Percentiles rank a stretch among this genome's conserved stretches.
phyloP scores from a whole-genome alignment of 306 rosid genomes.

The Elaeagnus macrophylla region DNA sequence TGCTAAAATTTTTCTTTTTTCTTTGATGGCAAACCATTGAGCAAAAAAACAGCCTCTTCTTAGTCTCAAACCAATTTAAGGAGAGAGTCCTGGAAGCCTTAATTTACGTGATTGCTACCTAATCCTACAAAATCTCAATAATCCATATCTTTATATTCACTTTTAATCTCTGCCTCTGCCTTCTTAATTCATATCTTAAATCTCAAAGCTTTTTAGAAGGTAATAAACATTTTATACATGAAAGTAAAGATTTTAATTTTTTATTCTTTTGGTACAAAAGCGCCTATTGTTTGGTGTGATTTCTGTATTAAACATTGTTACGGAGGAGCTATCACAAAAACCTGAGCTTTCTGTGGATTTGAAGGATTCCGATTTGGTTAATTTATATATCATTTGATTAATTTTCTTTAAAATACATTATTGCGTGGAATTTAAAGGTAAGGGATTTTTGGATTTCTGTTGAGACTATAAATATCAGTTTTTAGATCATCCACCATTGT shows the following conservation, averaged over 20 bases:
- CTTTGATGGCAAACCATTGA: too few species aligned
- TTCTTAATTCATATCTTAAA: too few species aligned
- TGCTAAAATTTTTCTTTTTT: too few species aligned
- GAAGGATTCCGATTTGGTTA: conserved; percentile 29
- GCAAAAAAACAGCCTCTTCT: too few species aligned
- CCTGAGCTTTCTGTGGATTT: conserved; percentile 45
- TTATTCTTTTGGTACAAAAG: neutral
- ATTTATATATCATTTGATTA: neutral
- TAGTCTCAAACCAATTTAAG: too few species aligned
- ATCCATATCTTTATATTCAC: too few species aligned
- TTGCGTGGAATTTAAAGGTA: conserved; percentile 20
- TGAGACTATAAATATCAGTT: conserved; percentile 31
- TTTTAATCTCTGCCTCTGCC: too few species aligned
- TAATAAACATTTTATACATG: too few species aligned
- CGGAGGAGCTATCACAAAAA: conserved; percentile 31
- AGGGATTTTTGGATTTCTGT: conserved; percentile 10
- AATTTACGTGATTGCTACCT: too few species aligned
- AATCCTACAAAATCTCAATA: too few species aligned
- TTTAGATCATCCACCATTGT: conserved; percentile 16
- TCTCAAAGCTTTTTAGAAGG: too few species aligned
- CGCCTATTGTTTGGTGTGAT: conserved; percentile 26
- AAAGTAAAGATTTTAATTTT: neutral
- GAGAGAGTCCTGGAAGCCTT: too few species aligned
- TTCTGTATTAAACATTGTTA: conserved; percentile 33
- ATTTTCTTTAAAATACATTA: neutral